These are phyloP conservation scores for Amanita molliuscula DNA, from an alignment of 768 basidiomycete species.

Conservation along the genomic window DNA sequence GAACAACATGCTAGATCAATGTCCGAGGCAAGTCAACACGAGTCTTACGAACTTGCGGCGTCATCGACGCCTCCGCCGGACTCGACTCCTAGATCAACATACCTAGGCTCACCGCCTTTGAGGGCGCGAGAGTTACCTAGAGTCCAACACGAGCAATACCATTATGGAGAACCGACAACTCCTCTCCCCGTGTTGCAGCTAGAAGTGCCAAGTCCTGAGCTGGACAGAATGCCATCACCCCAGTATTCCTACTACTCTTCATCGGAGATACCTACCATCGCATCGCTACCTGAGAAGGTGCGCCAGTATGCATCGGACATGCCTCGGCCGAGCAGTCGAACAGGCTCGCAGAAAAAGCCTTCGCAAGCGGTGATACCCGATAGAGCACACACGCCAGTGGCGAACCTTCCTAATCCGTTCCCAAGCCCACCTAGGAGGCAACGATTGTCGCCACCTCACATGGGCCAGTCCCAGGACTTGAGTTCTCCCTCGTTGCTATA, in stretches of 20 bases:
- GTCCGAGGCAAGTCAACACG: slow-evolving; percentile 39
- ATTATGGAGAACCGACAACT: background rate
- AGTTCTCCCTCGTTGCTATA: background rate
- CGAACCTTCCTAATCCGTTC: slow-evolving; percentile 14
- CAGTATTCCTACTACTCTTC: slow-evolving; percentile 60
- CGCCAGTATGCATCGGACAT: slow-evolving; percentile 34
- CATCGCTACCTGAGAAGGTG: slow-evolving; percentile 44
- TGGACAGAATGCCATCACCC: slow-evolving; percentile 22
- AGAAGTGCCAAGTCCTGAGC: background rate
- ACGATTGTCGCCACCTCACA: background rate
- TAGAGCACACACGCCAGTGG: background rate
- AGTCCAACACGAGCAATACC: no score
- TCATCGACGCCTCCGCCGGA: slow-evolving; percentile 17
- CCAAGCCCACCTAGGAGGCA: slow-evolving; percentile 12
- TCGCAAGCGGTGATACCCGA: slow-evolving; percentile 13
- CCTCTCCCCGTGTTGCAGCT: background rate
- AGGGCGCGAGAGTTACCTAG: slow-evolving; percentile 20
- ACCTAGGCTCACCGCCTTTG: slow-evolving; percentile 34
- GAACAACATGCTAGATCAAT: slow-evolving; percentile 52
- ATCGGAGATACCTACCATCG: slow-evolving; percentile 51
- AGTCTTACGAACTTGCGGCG: slow-evolving; percentile 39
- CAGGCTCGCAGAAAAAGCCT: slow-evolving; percentile 17
- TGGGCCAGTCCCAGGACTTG: background rate
- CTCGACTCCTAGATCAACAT: slow-evolving; percentile 34
- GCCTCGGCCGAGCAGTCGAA: slow-evolving; percentile 28